These are phyloP conservation scores for Pythium diclinum DNA, from an alignment of 352 stramenopile genomes.

Conservation along the genomic window DNA sequence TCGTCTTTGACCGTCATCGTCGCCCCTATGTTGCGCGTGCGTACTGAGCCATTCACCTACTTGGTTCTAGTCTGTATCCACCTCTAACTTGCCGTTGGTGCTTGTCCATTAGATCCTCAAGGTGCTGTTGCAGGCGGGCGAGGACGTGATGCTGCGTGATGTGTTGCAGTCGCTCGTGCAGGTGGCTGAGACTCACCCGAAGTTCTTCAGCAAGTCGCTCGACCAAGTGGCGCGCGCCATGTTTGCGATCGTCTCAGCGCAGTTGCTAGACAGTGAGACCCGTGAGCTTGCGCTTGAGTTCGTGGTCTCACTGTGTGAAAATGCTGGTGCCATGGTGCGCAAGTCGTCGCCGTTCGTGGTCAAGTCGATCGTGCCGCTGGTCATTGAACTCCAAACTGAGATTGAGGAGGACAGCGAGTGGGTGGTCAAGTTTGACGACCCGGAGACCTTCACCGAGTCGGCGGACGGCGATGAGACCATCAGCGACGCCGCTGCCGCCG, in stretches of 20 bases:
- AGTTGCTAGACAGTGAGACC: slow-evolving; percentile 65
- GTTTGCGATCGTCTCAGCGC: slow-evolving; percentile 69
- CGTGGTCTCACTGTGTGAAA: slow-evolving; percentile 74
- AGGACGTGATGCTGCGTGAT: slow-evolving; percentile 69
- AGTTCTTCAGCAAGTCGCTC: slow-evolving; percentile 74
- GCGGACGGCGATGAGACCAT: slow-evolving; percentile 61
- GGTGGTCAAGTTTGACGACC: slow-evolving; percentile 76
- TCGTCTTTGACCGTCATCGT: slow-evolving; percentile 69
- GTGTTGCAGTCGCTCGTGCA: slow-evolving; percentile 71
- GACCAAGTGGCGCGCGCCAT: slow-evolving; percentile 74
- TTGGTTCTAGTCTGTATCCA: slow-evolving; percentile 7
- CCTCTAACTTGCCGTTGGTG: neutral
- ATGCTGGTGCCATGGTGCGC: slow-evolving; percentile 78
- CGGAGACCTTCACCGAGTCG: slow-evolving; percentile 67
- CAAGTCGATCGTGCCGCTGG: slow-evolving; percentile 61
- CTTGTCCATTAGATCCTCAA: slow-evolving; percentile 57
- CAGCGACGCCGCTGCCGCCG: slow-evolving; percentile 66
- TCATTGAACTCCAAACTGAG: slow-evolving; percentile 80
- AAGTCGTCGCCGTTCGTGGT: slow-evolving; percentile 62
- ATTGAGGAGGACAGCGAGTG: slow-evolving; percentile 74
- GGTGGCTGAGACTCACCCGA: slow-evolving; percentile 74
- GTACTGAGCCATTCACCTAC: slow-evolving; percentile 1
- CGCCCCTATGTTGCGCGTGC: slow-evolving; percentile 60
- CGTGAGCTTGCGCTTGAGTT: slow-evolving; percentile 82
- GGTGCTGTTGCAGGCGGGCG: slow-evolving; percentile 44